Evolutionary conservation across 257 asterid species (phyloP), one percentile per base, ranked within the genome.

Genomic region (Agastache rugosa): DNA sequence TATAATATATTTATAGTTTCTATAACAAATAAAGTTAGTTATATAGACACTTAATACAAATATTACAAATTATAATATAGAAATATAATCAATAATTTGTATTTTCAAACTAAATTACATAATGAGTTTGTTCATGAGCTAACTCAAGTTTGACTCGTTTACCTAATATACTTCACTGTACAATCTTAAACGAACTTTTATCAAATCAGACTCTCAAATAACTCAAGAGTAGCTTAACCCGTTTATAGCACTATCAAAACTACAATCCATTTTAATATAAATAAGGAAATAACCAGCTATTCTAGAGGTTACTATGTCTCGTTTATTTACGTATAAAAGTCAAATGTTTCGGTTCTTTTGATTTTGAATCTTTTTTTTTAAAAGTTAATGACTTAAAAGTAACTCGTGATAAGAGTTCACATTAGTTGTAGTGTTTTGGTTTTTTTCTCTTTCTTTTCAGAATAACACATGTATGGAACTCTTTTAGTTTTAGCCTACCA

Each of bases 361-460:
- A 50, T 50, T 50, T 50, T 48, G 15, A 48, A 5, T 37, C 6
- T 14, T 29, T 60, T 0, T 20, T 19, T 37, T 35, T 0, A 17
- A 19, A 9, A 20, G 51, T 37, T 4, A 35, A 63, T 63, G 16
- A 34, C 68, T 4, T 61, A 5, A 59, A 34, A 37, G 10, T 39
- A 22, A 63, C 53, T 63, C 31, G 7, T n/a, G 35, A 39, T 11
- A 17, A 37, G 29, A 19, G 70, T 41, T 41, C 70, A 64, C 70
- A 64, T 64, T 64, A 64, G n/a, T 3, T 34, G 39, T 10, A 11
- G 23, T 7, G 22, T 7, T 16, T 3, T 61, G 23, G 23, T 16
- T 16, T 50, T 8, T 50, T 7, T 0, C 11, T n/a, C 7, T 5
- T 16, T 50, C 3, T 16, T 11, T 37, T 10, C 17, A 17, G 10